A percentile compares a stretch with the other conserved stretches of the same genome.
Evolutionary conservation across 768 basidiomycete genomes (phyloP).

Genomic region (Terana coerulea): DNA sequence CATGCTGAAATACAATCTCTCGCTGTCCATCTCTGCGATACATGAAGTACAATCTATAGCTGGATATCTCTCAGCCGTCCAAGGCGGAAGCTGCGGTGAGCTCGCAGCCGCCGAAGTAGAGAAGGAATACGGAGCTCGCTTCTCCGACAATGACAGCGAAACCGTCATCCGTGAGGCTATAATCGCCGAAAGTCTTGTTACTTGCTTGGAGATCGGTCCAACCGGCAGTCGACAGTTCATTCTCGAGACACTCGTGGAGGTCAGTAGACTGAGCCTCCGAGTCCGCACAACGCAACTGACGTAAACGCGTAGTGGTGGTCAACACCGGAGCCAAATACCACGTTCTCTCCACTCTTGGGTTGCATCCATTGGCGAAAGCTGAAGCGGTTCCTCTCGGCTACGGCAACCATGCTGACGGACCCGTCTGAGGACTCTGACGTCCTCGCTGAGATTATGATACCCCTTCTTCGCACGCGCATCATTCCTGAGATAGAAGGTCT

Average conservation of each 20-base stretch:
- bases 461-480: conserved; percentile 40
- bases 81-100: conserved; percentile 44
- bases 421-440: conserved; percentile 9
- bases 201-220: conserved; percentile 48
- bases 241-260: conserved; percentile 47
- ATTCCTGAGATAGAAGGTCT: conserved; percentile 47
- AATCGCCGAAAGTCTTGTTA: conserved; percentile 34
- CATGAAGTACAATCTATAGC: conserved; percentile 35
- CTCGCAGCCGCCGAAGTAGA: conserved; percentile 44
- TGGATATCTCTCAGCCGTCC: conserved; percentile 43
- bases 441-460: conserved; percentile 32
- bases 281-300: not conserved
- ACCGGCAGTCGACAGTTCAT: conserved; percentile 46
- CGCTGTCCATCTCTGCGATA: conserved; percentile 17
- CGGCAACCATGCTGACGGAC: conserved; percentile 28
- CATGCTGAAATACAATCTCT: conserved; percentile 41
- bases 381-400: conserved; percentile 32
- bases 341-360: conserved; percentile 42
- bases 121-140: conserved; percentile 44
- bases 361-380: conserved; percentile 48
- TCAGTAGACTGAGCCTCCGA: too few relatives aligned
- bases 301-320: conserved; percentile 41
- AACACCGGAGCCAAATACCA: conserved; percentile 23
- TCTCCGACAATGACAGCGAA: conserved; percentile 28
- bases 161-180: conserved; percentile 46